These are phyloP conservation scores for Russula olivacea DNA, from an alignment of 768 basidiomycete genomes.

Conservation along the genomic window DNA sequence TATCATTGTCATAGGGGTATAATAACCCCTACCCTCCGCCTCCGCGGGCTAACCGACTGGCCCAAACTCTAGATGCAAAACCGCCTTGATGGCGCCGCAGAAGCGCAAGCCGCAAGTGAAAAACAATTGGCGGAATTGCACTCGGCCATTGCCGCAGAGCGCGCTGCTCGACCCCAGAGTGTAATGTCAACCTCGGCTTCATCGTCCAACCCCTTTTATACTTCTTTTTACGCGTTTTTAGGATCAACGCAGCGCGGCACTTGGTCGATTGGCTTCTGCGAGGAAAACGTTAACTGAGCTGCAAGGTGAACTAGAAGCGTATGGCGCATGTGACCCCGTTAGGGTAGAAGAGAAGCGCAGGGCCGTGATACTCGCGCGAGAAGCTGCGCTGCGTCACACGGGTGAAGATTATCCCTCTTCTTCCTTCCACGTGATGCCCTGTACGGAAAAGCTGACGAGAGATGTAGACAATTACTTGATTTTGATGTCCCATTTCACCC, in stretches of 20 bases:
- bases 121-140: slow-evolving; percentile 48
- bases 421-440: not conserved
- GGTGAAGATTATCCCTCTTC: slow-evolving; percentile 42
- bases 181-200: slow-evolving; percentile 33
- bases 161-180: slow-evolving; percentile 49
- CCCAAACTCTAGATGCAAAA: slow-evolving; percentile 45
- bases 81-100: slow-evolving; percentile 46
- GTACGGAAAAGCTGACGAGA: not conserved
- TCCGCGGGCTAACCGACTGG: not conserved
- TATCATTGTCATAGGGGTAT: not conserved
- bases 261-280: slow-evolving; percentile 45
- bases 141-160: slow-evolving; percentile 45
- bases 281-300: slow-evolving; percentile 47
- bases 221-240: slow-evolving; percentile 30
- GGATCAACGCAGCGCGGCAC: slow-evolving; percentile 50
- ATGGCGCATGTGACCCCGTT: slow-evolving; percentile 79
- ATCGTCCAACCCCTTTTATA: not conserved
- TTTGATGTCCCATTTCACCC: slow-evolving; percentile 57
- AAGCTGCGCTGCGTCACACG: slow-evolving; percentile 84
- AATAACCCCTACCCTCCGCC: not conserved
- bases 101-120: slow-evolving; percentile 39
- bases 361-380: slow-evolving; percentile 69
- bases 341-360: slow-evolving; percentile 73
- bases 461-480: slow-evolving; percentile 62
- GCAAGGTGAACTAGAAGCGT: slow-evolving; percentile 64